Conservation (phyloP, 2,329 filamentous ascomycete species). For the Xylariaceae sp. region DNA sequence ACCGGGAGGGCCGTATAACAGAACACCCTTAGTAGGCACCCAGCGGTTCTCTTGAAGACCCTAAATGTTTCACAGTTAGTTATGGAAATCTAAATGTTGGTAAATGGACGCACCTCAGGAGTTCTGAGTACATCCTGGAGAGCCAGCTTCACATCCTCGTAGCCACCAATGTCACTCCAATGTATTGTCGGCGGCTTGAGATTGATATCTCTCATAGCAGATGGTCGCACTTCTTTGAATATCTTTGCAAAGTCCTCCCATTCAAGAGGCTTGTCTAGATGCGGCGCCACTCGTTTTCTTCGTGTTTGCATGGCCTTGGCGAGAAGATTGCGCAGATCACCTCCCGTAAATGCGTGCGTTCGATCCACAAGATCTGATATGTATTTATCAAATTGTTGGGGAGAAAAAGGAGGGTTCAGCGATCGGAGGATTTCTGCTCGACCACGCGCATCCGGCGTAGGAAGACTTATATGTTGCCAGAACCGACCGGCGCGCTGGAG, state of each 20-base stretch:
- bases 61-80: conserved; percentile 27
- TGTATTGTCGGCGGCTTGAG: conserved; percentile 79
- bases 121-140: conserved; percentile 48
- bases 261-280: conserved; percentile 19
- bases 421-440: conserved; percentile 70
- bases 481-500: conserved; percentile 65
- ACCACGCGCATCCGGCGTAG: conserved; percentile 68
- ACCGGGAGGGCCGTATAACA: conserved; percentile 88
- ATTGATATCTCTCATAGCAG: conserved; percentile 84
- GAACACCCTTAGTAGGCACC: conserved; percentile 70
- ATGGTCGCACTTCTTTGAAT: conserved; percentile 67
- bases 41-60: conserved; percentile 37
- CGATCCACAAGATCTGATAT: conserved; percentile 62
- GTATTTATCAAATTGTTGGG: conserved; percentile 47
- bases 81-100: background rate
- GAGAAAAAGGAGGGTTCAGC: conserved; percentile 46
- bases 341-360: conserved; percentile 83
- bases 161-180: conserved; percentile 86
- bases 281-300: conserved; percentile 23
- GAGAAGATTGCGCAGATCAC: conserved; percentile 67
- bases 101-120: conserved; percentile 29
- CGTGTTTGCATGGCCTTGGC: conserved; percentile 41
- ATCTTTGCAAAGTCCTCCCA: conserved; percentile 60
- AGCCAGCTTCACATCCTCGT: conserved; percentile 66
- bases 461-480: conserved; percentile 63